Percentiles rank a stretch among this genome's conserved stretches.
Conservation (phyloP, 768 basidiomycete species). For the Mycena galopus region DNA sequence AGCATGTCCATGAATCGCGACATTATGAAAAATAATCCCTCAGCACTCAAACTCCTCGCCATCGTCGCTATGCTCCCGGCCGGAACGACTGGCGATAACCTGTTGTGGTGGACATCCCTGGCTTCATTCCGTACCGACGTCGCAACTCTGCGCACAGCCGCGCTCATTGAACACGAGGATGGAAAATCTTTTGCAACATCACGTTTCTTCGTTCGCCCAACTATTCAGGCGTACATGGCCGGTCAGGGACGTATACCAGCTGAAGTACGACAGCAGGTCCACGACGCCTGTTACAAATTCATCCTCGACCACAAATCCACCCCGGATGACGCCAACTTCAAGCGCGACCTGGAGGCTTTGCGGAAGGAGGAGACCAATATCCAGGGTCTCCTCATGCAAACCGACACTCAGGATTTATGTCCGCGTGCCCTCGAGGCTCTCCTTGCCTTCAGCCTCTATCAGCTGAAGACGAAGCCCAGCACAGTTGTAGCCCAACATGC, state of each 20-base stretch:
- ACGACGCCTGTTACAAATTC: slow-evolving; percentile 30
- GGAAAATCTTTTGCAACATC: not conserved
- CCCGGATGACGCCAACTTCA: slow-evolving; percentile 11
- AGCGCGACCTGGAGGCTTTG: not conserved
- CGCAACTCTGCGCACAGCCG: slow-evolving; percentile 22
- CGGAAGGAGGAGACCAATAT: no score
- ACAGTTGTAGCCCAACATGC: no score
- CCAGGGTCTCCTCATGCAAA: no score
- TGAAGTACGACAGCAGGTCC: slow-evolving; percentile 8
- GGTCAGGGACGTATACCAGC: slow-evolving; percentile 25
- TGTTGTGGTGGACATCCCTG: no score
- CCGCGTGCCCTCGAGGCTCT: slow-evolving; percentile 33
- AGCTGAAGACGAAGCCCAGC: no score
- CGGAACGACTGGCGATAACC: slow-evolving; percentile 30
- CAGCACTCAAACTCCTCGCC: slow-evolving; percentile 39
- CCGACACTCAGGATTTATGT: not conserved
- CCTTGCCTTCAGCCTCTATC: slow-evolving; percentile 35
- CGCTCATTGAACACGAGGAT: slow-evolving; percentile 15
- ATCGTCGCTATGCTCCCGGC: slow-evolving; percentile 43
- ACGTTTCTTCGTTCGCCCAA: slow-evolving; percentile 35
- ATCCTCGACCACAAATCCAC: slow-evolving; percentile 23
- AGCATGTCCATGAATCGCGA: slow-evolving; percentile 17
- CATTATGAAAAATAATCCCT: slow-evolving; percentile 35
- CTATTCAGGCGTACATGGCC: slow-evolving; percentile 37
- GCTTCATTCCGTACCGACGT: no score